Evolutionary conservation across 2,329 filamentous ascomycete species (phyloP), one percentile per base, ranked within the genome.

Genomic region (Xylariaceae sp.): DNA sequence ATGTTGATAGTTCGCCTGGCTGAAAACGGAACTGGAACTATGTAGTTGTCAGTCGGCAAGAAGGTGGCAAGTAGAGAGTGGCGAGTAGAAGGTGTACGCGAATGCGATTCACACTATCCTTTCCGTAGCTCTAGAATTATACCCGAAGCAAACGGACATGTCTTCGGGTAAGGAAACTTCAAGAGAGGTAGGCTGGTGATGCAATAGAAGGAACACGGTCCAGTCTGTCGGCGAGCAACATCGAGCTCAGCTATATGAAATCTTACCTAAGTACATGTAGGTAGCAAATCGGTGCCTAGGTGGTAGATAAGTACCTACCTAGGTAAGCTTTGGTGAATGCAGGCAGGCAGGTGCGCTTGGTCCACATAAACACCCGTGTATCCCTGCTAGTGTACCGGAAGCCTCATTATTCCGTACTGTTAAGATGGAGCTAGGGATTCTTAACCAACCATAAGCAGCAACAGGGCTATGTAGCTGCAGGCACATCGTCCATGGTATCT

Each of bases 211-310:
- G 18, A 53, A 50, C 45, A 23, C 19, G 50, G 40, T 44, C 29
- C 29, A 44, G 20, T 37, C 32, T 7, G 32, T 37, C 32, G 21
- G 54, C 54, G 54, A 51, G 54, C 54, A 50, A 51, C 37, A 54
- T 54, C 43, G 19, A 54, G 45, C 47, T 57, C 42, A 44, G 54
- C 49, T 54, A 55, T 50, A 57, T 54, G 51, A 51, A 49, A 43
- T 47, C 29, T n/a, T n/a, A n/a, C n/a, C n/a, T n/a, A n/a, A n/a
- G n/a, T n/a, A n/a, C n/a, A n/a, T n/a, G n/a, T n/a, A n/a, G n/a
- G 37, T 53, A 16, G 32, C 6, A 37, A 45, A 58, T 58, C 49
- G 52, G 52, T 54, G 51, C 55, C 46, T 40, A 47, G 21, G 40
- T 50, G 18, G 48, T 18, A 18, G 48, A n/a, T 20, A 56, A 20